Percentiles rank a stretch among this genome's conserved stretches.
These are phyloP conservation scores for Lactifluus volemus DNA, from an alignment of 768 basidiomycete genomes.

Conservation along the genomic window DNA sequence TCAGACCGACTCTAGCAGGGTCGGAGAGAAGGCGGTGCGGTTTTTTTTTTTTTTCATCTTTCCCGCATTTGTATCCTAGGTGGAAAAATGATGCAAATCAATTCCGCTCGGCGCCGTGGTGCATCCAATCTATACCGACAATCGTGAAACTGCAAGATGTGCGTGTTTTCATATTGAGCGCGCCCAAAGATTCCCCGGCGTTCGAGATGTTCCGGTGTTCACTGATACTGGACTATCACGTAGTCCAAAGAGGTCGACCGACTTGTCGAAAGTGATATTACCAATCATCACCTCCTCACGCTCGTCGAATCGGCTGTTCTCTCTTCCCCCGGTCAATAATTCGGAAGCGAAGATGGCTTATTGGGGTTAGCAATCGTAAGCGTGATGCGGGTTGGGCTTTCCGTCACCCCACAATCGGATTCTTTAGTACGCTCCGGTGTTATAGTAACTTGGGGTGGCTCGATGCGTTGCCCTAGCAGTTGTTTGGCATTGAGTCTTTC, in stretches of 20 bases:
- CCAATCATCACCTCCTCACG: background rate
- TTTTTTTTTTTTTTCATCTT: background rate
- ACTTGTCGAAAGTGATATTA: slow-evolving; percentile 21
- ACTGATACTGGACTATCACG: background rate
- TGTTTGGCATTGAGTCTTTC: background rate
- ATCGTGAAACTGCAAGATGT: slow-evolving; percentile 55
- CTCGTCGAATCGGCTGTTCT: slow-evolving; percentile 1
- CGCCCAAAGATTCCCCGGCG: background rate
- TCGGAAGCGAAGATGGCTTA: background rate
- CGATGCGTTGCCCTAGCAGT: background rate
- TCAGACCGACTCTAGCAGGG: background rate
- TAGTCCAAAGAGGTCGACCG: slow-evolving; percentile 17
- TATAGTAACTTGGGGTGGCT: background rate
- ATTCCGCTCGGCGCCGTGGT: slow-evolving; percentile 58
- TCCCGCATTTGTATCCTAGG: slow-evolving; percentile 30
- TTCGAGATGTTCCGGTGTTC: background rate
- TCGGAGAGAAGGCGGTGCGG: background rate
- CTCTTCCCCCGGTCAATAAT: background rate
- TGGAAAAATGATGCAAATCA: slow-evolving; percentile 56
- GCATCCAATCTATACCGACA: slow-evolving; percentile 52
- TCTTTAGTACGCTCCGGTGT: background rate
- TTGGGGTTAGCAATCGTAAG: background rate
- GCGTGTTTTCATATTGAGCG: slow-evolving; percentile 22
- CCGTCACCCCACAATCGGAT: background rate
- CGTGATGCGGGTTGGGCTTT: no score